Evolutionary conservation across 352 stramenopile species (phyloP).

Genomic region (Globisporangium acanthophoron): DNA sequence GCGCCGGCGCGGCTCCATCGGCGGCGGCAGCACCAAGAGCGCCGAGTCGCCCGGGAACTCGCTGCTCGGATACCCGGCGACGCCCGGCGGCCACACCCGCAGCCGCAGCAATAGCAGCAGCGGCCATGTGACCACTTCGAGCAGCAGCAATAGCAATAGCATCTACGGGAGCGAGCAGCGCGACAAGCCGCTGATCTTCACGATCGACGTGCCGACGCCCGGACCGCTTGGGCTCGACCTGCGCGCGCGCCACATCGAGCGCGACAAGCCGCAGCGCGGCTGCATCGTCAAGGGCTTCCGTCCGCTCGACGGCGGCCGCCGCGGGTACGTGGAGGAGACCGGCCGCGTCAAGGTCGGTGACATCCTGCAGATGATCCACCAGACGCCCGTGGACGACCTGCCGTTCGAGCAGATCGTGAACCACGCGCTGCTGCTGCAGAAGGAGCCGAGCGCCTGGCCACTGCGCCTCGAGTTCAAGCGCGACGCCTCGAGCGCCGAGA

Average conservation of each 20-base stretch:
- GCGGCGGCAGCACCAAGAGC: constrained; percentile 21
- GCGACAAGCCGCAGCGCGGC: constrained; percentile 65
- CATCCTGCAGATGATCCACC: constrained; percentile 77
- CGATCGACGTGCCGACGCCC: constrained; percentile 61
- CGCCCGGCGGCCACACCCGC: constrained; percentile 5
- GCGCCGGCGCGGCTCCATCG: constrained; percentile 45
- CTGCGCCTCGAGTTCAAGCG: constrained; percentile 74
- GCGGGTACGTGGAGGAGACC: constrained; percentile 70
- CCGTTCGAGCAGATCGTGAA: constrained; percentile 82
- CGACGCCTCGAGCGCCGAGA: constrained; percentile 35
- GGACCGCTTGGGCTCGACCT: constrained; percentile 72
- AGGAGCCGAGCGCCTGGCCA: constrained; percentile 60
- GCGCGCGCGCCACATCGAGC: constrained; percentile 64
- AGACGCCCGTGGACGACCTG: constrained; percentile 73
- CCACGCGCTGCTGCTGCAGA: constrained; percentile 67
- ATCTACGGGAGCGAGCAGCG: constrained; percentile 48
- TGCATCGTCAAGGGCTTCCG: constrained; percentile 80
- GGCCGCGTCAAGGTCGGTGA: constrained; percentile 71
- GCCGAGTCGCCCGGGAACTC: constrained; percentile 20
- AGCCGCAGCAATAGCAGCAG: constrained; percentile 2
- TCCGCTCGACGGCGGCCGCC: constrained; percentile 35
- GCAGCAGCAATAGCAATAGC: constrained; percentile 10
- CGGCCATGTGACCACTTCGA: background rate
- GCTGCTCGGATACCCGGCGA: constrained; percentile 29
- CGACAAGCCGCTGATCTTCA: constrained; percentile 56